A percentile compares a stretch with the other conserved stretches of the same genome.
Evolutionary conservation across 2,329 filamentous ascomycete genomes (phyloP).

Genomic region (Alternaria brassicicola): DNA sequence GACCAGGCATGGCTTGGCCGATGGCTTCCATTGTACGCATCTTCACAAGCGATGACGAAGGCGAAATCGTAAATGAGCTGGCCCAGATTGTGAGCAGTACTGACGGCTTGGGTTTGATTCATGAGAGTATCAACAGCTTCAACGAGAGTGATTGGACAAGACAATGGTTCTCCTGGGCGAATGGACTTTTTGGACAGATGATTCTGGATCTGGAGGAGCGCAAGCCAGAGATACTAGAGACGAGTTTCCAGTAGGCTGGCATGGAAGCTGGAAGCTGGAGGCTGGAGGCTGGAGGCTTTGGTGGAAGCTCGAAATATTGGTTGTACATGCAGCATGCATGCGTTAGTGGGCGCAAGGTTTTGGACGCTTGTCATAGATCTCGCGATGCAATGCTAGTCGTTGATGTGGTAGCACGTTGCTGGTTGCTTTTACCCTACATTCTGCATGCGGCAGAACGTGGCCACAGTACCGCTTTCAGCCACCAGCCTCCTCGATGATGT

Average conservation of each 20-base stretch:
- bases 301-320: not conserved
- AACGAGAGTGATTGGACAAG: slow-evolving; percentile 55
- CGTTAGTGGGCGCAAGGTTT: not conserved
- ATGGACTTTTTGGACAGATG: slow-evolving; percentile 59
- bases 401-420: slow-evolving; percentile 6
- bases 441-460: not conserved
- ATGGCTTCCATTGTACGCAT: slow-evolving; percentile 60
- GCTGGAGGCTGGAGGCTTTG: not conserved
- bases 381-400: slow-evolving; percentile 1
- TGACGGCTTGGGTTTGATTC: slow-evolving; percentile 56
- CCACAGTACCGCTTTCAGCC: not conserved
- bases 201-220: slow-evolving; percentile 54
- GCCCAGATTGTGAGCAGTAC: slow-evolving; percentile 55
- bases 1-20: slow-evolving; percentile 57
- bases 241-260: slow-evolving; percentile 51
- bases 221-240: slow-evolving; percentile 52
- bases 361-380: slow-evolving; percentile 3
- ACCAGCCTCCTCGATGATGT: not conserved
- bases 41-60: slow-evolving; percentile 56
- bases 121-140: slow-evolving; percentile 59
- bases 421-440: slow-evolving; percentile 5
- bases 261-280: no score
- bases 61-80: slow-evolving; percentile 54
- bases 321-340: slow-evolving; percentile 3
- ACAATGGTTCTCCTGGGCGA: slow-evolving; percentile 61